phyloP scores from a whole-genome alignment of 306 rosid species.

The Morella rubra region DNA sequence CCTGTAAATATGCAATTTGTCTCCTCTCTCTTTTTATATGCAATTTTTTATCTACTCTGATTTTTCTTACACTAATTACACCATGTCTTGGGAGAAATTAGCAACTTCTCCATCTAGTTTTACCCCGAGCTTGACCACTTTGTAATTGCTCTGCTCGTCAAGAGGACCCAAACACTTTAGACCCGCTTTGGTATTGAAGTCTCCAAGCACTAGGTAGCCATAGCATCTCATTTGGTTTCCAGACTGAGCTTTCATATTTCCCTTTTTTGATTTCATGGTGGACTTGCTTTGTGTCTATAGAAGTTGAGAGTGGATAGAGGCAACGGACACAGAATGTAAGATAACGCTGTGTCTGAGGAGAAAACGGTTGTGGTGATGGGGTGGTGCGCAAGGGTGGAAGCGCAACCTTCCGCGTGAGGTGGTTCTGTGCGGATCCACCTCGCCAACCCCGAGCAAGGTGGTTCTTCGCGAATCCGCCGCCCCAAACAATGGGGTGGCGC shows the following conservation, averaged over 20 bases:
- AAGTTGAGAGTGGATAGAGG: conserved; percentile 31
- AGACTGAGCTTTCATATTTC: conserved; percentile 86
- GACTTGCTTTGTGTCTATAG: conserved; percentile 45
- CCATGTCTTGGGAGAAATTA: conserved; percentile 69
- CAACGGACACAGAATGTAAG: conserved; percentile 45
- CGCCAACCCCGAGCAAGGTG: too few relatives aligned
- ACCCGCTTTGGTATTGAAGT: conserved; percentile 59
- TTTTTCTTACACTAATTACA: conserved; percentile 28
- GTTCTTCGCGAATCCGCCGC: too few relatives aligned
- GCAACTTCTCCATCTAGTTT: conserved; percentile 88
- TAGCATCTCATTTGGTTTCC: conserved; percentile 97
- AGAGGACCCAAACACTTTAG: conserved; percentile 38
- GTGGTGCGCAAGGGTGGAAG: too few relatives aligned
- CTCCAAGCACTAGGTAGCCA: conserved; percentile 93
- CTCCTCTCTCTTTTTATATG: too few relatives aligned
- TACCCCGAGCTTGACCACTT: conserved; percentile 44
- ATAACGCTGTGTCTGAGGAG: conserved; percentile 80
- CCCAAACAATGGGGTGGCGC: too few relatives aligned
- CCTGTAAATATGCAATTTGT: too few relatives aligned
- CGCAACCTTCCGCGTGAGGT: too few relatives aligned
- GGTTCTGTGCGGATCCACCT: too few relatives aligned
- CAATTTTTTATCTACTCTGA: too few relatives aligned
- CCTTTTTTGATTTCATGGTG: conserved; percentile 79
- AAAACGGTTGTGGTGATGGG: conserved; percentile 37
- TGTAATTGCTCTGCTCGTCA: conserved; percentile 42